Conservation (phyloP, 2,329 filamentous ascomycete species). For the Epichloe sp. region DNA sequence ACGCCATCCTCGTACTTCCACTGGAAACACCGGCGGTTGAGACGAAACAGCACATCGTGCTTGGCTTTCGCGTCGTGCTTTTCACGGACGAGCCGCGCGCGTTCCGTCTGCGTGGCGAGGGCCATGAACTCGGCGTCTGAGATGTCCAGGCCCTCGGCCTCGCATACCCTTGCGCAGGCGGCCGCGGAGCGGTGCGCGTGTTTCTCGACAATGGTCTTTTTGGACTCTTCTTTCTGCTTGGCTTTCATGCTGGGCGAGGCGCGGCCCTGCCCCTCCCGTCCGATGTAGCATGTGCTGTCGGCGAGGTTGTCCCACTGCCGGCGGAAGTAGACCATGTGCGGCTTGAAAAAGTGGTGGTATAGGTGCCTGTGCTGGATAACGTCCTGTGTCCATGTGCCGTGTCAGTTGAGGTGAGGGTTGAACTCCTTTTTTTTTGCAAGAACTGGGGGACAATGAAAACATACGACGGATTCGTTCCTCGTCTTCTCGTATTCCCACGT, state of each 20-base stretch:
- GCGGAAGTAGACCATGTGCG: slow-evolving; percentile 26
- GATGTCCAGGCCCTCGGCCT: slow-evolving; percentile 24
- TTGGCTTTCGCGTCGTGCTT: slow-evolving; percentile 14
- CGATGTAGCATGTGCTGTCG: slow-evolving; percentile 32
- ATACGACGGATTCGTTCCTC: slow-evolving; percentile 29
- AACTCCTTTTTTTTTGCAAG: neutral
- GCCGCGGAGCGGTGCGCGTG: slow-evolving; percentile 31
- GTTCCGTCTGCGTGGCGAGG: slow-evolving; percentile 15
- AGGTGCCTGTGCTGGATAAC: slow-evolving; percentile 34
- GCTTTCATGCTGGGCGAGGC: slow-evolving; percentile 18
- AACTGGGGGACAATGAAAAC: slow-evolving; percentile 9
- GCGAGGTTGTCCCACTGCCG: slow-evolving; percentile 41
- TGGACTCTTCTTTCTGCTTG: slow-evolving; percentile 24
- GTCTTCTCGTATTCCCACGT: slow-evolving; percentile 42
- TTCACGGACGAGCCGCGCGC: slow-evolving; percentile 14
- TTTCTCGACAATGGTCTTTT: slow-evolving; percentile 29
- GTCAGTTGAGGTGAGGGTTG: too few relatives aligned
- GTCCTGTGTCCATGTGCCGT: slow-evolving; percentile 17
- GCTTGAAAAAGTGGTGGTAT: slow-evolving; percentile 34
- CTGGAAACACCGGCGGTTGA: slow-evolving; percentile 30
- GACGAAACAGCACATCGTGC: slow-evolving; percentile 13
- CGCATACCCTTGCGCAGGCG: slow-evolving; percentile 37
- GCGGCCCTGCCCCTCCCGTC: slow-evolving; percentile 22
- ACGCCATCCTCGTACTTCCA: slow-evolving; percentile 31
- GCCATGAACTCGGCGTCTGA: slow-evolving; percentile 20